Conservation (phyloP, 2,329 filamentous ascomycete species). For the Claviceps maximensis region DNA sequence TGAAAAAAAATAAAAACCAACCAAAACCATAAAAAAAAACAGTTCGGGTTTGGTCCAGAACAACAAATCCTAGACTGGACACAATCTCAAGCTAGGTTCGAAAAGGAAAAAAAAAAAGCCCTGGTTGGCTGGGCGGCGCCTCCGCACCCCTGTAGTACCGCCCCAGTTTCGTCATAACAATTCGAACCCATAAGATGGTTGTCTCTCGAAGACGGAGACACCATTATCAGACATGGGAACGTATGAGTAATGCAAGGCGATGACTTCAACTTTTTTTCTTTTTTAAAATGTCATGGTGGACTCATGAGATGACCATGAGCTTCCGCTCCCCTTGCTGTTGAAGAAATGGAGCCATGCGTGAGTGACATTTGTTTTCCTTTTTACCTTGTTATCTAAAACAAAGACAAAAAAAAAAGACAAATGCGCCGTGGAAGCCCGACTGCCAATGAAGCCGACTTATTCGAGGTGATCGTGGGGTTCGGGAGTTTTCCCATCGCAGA, state of each 20-base stretch:
- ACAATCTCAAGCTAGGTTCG: neutral
- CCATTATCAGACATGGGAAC: neutral
- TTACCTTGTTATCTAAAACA: neutral
- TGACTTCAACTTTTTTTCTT: neutral
- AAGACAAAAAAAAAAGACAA: neutral
- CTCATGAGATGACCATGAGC: neutral
- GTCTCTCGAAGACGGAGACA: neutral
- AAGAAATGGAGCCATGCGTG: neutral
- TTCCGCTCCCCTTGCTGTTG: neutral
- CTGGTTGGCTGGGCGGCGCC: neutral
- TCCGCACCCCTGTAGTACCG: neutral
- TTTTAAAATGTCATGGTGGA: neutral
- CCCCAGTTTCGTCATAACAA: neutral
- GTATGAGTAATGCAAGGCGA: neutral
- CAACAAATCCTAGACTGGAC: neutral
- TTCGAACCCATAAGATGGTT: neutral
- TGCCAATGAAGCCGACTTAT: too few species aligned
- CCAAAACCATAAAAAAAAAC: neutral
- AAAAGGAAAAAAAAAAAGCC: too few species aligned
- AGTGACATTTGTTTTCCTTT: too few species aligned
- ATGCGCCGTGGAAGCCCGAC: neutral
- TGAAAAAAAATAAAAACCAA: neutral
- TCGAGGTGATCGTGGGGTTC: neutral
- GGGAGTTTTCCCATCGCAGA: neutral
- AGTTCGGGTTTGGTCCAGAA: neutral